Base-by-base conservation (phyloP, 2,329 filamentous ascomycete genomes). In the Fusarium chlamydosporum region DNA sequence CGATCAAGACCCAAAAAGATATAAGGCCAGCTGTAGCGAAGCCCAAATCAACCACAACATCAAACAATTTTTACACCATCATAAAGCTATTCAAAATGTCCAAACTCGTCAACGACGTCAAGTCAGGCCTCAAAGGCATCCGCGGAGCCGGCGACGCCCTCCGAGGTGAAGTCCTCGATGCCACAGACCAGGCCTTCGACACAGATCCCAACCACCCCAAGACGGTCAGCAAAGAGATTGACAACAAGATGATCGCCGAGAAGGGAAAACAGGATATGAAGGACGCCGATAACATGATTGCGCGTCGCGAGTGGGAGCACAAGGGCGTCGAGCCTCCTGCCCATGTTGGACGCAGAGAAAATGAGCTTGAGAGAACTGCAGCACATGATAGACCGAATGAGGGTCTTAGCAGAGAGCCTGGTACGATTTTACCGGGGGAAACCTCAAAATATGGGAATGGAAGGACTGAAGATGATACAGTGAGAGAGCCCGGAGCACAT, bases 51-150 rank as follows among this genome's bases (percentile, higher is more conserved):
- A 27, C 1, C 2, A 18, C 16, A 26, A 1, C 3, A 4, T 4
- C n/a, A 53, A 31, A 2, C 3, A 18, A 26, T 11, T 15, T 1
- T 13, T 12, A 18, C 10, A 38, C 11, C 4, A 11, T 2, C 11
- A 29, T 0, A 38, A 4, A 35, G 6, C 1, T 23, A 46, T 9
- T 5, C 5, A 68, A 48, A 34, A 70, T 73, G 71, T 65, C 71
- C 11, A 72, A 67, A 41, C 7, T 73, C n/a, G 20, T 73, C 0
- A 45, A 74, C 2, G 72, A 74, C 26, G 67, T 72, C 40, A 74
- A 74, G 33, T 48, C 72, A 3, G 69, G 70, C 35, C 52, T 74
- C 2, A 74, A 74, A 2, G 72, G 72, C 37, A 59, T 74, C 29
- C 59, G 56, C 11, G 72, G 72, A 4, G 67, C 72, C 4, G 72